phyloP scores from a whole-genome alignment of 1,139 yeast species.

The Saccharomycopsis crataegensis region DNA sequence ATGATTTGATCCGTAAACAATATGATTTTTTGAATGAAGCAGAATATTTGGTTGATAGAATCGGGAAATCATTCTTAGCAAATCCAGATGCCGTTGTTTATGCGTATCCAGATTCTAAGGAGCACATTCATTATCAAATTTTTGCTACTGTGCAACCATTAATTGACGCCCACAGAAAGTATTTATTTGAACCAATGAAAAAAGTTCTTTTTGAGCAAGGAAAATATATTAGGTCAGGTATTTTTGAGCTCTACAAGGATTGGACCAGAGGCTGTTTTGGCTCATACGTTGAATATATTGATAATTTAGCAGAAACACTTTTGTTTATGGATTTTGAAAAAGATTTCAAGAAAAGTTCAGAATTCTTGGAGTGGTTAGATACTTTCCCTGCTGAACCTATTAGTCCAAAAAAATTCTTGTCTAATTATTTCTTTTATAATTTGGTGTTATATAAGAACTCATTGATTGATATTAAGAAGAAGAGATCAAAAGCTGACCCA shows the following conservation, averaged over 20 bases:
- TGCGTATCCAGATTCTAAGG: slow-evolving; percentile 26
- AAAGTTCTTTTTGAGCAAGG: slow-evolving; percentile 50
- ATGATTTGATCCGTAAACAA: slow-evolving; percentile 68
- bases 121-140: slow-evolving; percentile 37
- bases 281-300: slow-evolving; percentile 54
- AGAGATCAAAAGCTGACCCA: slow-evolving; percentile 4
- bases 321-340: slow-evolving; percentile 45
- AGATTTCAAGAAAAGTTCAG: slow-evolving; percentile 38
- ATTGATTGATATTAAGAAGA: slow-evolving; percentile 10
- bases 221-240: slow-evolving; percentile 50
- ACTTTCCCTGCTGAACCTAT: slow-evolving; percentile 5
- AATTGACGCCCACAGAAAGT: slow-evolving; percentile 50
- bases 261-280: slow-evolving; percentile 59
- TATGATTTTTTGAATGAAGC: slow-evolving; percentile 68
- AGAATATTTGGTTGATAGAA: slow-evolving; percentile 51
- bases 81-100: neutral
- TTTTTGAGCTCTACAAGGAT: slow-evolving; percentile 54
- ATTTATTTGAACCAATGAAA: slow-evolving; percentile 49
- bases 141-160: slow-evolving; percentile 52
- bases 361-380: slow-evolving; percentile 42
- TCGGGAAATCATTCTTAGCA: slow-evolving; percentile 37
- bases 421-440: slow-evolving; percentile 17
- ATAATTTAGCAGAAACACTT: slow-evolving; percentile 33
- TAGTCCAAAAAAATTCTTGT: slow-evolving; percentile 10
- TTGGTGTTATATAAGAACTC: slow-evolving; percentile 17